Evolutionary conservation across 1,139 yeast species (phyloP).

Genomic region (Eremothecium sinecaudum): DNA sequence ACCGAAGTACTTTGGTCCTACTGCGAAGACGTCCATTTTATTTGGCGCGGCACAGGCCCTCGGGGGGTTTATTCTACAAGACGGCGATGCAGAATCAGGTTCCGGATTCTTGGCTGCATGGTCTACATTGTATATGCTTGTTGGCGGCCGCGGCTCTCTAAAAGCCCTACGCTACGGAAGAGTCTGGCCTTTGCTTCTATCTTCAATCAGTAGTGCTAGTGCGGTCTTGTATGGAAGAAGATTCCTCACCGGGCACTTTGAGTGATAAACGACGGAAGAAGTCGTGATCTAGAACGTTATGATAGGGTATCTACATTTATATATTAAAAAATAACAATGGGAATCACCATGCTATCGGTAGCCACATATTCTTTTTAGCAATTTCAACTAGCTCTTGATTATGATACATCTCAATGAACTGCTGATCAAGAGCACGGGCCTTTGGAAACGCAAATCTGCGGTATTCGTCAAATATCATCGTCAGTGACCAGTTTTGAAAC

Average conservation of each 20-base stretch:
- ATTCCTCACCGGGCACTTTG: conserved; percentile 38
- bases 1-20: conserved; percentile 35
- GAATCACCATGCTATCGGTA: conserved; percentile 60
- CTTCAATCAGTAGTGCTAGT: conserved; percentile 53
- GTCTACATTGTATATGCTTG: conserved; percentile 68
- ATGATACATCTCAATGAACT: conserved; percentile 82
- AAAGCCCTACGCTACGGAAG: conserved; percentile 37
- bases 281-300: too few species aligned
- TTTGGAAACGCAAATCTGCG: conserved; percentile 91
- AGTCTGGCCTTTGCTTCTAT: conserved; percentile 53
- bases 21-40: conserved; percentile 37
- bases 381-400: conserved; percentile 47
- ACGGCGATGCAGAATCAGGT: conserved; percentile 75
- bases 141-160: conserved; percentile 59
- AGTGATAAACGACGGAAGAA: too few species aligned
- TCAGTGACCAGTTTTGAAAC: conserved; percentile 82
- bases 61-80: conserved; percentile 75
- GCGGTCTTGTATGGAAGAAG: conserved; percentile 60
- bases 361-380: conserved; percentile 46
- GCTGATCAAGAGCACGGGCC: conserved; percentile 90
- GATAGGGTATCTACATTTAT: too few species aligned
- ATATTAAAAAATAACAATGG: not conserved
- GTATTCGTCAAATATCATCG: conserved; percentile 91
- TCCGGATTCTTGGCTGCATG: conserved; percentile 85
- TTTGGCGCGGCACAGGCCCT: conserved; percentile 67